These are phyloP conservation scores for Xylariaceae sp. DNA, from an alignment of 2,329 filamentous ascomycete genomes.

Conservation along the genomic window DNA sequence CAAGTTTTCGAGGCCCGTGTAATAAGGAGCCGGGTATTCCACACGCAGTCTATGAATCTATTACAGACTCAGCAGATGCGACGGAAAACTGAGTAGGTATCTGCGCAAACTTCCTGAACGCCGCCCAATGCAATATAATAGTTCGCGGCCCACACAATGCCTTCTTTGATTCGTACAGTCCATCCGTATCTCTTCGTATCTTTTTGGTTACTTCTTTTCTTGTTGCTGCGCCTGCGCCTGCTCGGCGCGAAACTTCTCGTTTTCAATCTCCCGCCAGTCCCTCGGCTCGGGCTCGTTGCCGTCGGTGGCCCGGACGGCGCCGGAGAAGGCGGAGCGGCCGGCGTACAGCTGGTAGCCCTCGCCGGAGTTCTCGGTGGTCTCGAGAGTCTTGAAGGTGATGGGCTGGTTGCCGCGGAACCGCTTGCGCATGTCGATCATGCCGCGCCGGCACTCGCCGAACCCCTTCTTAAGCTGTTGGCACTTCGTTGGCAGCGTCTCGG, in stretches of 20 bases:
- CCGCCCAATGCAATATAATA: conserved; percentile 37
- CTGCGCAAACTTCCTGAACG: conserved; percentile 30
- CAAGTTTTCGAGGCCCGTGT: too few species aligned
- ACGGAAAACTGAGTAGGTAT: conserved; percentile 16
- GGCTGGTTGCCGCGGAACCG: conserved; percentile 94
- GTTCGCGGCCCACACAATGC: background rate
- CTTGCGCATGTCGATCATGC: conserved; percentile 98
- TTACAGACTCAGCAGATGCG: background rate
- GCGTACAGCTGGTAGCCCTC: conserved; percentile 77
- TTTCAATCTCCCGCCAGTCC: conserved; percentile 70
- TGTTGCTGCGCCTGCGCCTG: conserved; percentile 33
- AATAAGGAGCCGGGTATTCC: too few species aligned
- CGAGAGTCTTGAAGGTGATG: conserved; percentile 67
- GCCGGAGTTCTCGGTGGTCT: conserved; percentile 64
- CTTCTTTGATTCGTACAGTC: conserved; percentile 13
- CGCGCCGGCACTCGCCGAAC: conserved; percentile 93
- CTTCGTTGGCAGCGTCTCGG: conserved; percentile 80
- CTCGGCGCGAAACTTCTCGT: conserved; percentile 61
- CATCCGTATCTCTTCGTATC: too few species aligned
- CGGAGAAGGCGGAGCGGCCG: conserved; percentile 72
- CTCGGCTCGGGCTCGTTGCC: conserved; percentile 67
- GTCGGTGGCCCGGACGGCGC: conserved; percentile 67
- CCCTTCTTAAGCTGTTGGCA: conserved; percentile 94
- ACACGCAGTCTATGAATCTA: too few species aligned
- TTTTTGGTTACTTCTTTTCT: conserved; percentile 32